Evolutionary conservation across 805 yeast species (phyloP).

Genomic region (Tetrapisispora namnaoensis): DNA sequence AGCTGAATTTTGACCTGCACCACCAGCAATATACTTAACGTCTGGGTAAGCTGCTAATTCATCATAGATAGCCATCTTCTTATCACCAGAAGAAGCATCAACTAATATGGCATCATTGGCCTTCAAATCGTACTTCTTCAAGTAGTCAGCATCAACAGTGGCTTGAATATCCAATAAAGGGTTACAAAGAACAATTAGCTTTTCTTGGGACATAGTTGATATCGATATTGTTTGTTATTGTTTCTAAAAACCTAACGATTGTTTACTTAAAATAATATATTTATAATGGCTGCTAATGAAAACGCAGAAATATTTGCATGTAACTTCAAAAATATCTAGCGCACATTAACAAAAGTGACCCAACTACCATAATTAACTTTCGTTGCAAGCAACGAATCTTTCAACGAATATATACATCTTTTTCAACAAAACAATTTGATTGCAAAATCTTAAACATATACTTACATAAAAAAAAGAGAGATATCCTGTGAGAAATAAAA

Average conservation of each 20-base stretch:
- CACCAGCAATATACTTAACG: constrained; percentile 84
- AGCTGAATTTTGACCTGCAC: constrained; percentile 99
- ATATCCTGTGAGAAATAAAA: background rate
- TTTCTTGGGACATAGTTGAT: constrained; percentile 1
- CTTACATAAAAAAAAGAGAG: background rate
- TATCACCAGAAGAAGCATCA: constrained; percentile 47
- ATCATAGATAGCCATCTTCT: constrained; percentile 76
- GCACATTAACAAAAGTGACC: too few species aligned
- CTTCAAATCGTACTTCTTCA: constrained; percentile 74
- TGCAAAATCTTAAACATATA: too few species aligned
- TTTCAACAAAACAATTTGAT: too few species aligned
- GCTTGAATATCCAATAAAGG: constrained; percentile 85
- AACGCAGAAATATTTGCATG: too few species aligned
- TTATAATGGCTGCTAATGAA: too few species aligned
- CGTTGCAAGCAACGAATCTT: too few species aligned
- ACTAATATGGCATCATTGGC: constrained; percentile 87
- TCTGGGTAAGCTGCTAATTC: constrained; percentile 57
- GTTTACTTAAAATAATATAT: too few species aligned
- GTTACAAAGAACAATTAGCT: constrained; percentile 78
- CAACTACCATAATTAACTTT: too few species aligned
- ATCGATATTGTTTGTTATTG: background rate
- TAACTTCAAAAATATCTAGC: too few species aligned
- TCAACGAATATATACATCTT: background rate
- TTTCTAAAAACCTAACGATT: too few species aligned
- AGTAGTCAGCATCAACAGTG: constrained; percentile 55